Base-by-base conservation (phyloP, 192 early-diverging fungal genomes). In the Phycomyces blakesleeanus region DNA sequence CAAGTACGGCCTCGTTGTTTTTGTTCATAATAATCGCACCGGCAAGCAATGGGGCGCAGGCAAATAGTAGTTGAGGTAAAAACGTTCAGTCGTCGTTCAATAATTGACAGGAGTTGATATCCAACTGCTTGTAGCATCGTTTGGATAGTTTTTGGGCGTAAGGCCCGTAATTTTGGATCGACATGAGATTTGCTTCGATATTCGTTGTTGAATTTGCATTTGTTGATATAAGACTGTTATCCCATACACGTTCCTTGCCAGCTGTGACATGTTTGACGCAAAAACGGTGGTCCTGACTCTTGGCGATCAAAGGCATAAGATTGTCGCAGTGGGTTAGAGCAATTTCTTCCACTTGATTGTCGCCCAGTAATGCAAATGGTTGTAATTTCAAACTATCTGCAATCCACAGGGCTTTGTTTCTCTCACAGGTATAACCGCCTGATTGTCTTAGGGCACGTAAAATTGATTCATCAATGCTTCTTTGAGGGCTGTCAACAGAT, bases 11-110 rank as follows among this genome's bases (percentile, higher is more conserved):
- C 11, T 63, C 56, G 20, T 51, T 69, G 34, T 37, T 50, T 51
- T 55, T 62, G 47, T 69, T 59, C 20, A 58, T n/a, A 15, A 69
- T 40, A 29, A 69, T 69, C 8, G 53, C 47, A 20, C 54, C 61
- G 18, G 60, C 67, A 29, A 69, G 38, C 16, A 63, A n/a, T 38
- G 56, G 67, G 27, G 60, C 60, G 51, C 67, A 69, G 11, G 55
- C 54, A 63, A 51, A 69, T 56, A 21, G 67, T 18, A 63, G 29
- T 29, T 62, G 60, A 34, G 67, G 50, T 41, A 51, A 56, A 44
- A 64, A 51, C 27, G 15, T 58, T 55, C 68, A 69, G 34, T 51
- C 57, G 55, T 63, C 47, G 37, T 63, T 62, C 44, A 62, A 40
- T 29, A 69, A 50, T 61, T 61, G 24, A 47, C 49, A 61, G 20